Evolutionary conservation across 345 rosid species (phyloP).

Genomic region (Lepidium didymum): DNA sequence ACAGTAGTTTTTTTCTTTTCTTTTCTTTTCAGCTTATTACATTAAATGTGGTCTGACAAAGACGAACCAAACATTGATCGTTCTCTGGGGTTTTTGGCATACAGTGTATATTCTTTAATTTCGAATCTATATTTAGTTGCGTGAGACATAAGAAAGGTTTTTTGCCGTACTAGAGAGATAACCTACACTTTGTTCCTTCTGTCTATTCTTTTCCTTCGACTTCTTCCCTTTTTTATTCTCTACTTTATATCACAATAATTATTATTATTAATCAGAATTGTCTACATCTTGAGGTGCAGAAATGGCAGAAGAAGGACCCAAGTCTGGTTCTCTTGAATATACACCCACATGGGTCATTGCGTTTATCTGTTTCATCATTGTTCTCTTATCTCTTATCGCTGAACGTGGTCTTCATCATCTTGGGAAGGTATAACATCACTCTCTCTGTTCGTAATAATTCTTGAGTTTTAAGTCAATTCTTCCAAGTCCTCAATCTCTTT

Average conservation of each 20-base stretch:
- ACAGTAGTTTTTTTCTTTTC: background rate
- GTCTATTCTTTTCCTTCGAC: conserved; percentile 22
- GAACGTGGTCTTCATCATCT: conserved; percentile 67
- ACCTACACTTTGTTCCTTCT: conserved; percentile 3
- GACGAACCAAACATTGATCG: background rate
- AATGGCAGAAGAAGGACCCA: conserved; percentile 35
- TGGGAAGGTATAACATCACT: conserved; percentile 50
- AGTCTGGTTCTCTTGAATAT: conserved; percentile 40
- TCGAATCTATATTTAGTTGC: background rate
- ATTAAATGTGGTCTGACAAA: background rate
- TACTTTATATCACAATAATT: conserved; percentile 7
- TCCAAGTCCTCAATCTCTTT: background rate
- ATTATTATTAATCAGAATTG: conserved; percentile 6
- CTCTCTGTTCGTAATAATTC: background rate
- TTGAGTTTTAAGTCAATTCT: background rate
- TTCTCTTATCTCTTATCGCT: conserved; percentile 54
- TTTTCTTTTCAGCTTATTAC: background rate
- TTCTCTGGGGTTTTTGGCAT: background rate
- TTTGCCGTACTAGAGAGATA: conserved; percentile 2
- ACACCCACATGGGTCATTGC: conserved; percentile 90
- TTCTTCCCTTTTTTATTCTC: conserved; percentile 16
- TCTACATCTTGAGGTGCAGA: conserved; percentile 11
- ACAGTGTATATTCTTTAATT: background rate
- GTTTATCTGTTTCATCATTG: conserved; percentile 59
- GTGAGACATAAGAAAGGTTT: conserved; percentile 8